phyloP scores from a whole-genome alignment of 2,329 filamentous ascomycete species.

The Helminthosporium solani region DNA sequence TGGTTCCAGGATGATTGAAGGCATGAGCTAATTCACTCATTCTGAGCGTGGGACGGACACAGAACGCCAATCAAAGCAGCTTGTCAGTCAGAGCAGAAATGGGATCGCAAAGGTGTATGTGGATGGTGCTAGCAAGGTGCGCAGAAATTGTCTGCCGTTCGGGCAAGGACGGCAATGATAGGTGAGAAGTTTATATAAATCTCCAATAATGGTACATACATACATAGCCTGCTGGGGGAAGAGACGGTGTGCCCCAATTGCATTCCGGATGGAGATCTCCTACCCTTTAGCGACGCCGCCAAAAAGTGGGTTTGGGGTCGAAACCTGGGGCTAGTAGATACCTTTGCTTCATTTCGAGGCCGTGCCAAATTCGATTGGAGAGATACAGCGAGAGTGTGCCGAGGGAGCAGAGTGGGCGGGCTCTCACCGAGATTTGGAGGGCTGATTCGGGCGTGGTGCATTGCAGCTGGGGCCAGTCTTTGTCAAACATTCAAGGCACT shows the following conservation, averaged over 20 bases:
- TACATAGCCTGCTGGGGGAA: background rate
- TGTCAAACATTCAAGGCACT: slow-evolving; percentile 23
- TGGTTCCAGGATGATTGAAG: slow-evolving; percentile 17
- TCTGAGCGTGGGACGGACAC: slow-evolving; percentile 12
- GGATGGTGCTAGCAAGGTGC: slow-evolving; percentile 8
- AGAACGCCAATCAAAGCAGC: slow-evolving; percentile 24
- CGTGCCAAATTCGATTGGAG: slow-evolving; percentile 14
- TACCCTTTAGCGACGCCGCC: slow-evolving; percentile 3
- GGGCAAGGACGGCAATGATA: slow-evolving; percentile 20
- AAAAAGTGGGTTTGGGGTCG: background rate
- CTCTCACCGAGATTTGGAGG: slow-evolving; percentile 20
- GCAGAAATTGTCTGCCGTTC: slow-evolving; percentile 6
- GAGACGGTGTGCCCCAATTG: background rate
- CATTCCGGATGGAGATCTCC: background rate
- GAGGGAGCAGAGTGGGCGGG: slow-evolving; percentile 17
- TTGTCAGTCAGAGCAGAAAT: slow-evolving; percentile 3
- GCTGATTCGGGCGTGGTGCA: slow-evolving; percentile 31
- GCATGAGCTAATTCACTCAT: slow-evolving; percentile 28
- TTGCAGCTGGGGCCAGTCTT: slow-evolving; percentile 24
- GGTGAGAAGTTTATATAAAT: slow-evolving; percentile 14
- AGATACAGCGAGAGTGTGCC: slow-evolving; percentile 17
- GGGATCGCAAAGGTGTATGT: slow-evolving; percentile 2
- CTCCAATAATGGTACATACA: slow-evolving; percentile 1
- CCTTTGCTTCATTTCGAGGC: slow-evolving; percentile 27
- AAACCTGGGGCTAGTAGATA: slow-evolving; percentile 19